Base-by-base conservation (phyloP, 306 rosid genomes). In the Gastrolobium bilobum region DNA sequence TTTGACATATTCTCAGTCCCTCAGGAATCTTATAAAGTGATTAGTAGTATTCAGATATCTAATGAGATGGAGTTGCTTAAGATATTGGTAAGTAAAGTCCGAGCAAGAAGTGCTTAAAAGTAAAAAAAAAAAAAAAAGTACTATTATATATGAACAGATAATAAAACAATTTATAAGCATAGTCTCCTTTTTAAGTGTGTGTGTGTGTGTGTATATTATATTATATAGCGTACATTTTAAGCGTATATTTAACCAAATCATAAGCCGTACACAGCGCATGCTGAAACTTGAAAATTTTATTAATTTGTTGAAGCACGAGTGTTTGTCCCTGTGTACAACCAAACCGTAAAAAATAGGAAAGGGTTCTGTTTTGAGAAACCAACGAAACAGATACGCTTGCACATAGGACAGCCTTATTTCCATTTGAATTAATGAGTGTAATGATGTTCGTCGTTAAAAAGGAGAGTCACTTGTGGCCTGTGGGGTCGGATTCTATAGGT, bases 401-500 rank as follows among this genome's bases (percentile, higher is more conserved):
- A 33, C 44, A 69, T 69, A 52, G 68, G 62, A 69, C 48, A 76
- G 30, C 46, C 52, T 54, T 60, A 14, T 68, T 33, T 70, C 71
- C 26, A 38, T 26, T 57, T 67, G 53, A 68, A 39, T 68, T 43
- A 68, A 66, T 59, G 77, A 38, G 30, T n/a, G 57, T 13, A 62
- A 59, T 3, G 47, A 15, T 31, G 33, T 29, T 54, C 3, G 38
- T 38, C 39, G 40, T 67, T 38, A 10, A 48, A 67, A 67, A 39
- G 37, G 61, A 38, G 40, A 52, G 54, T n/a, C 26, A 20, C 26
- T 20, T 9, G n/a, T 4, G 68, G 13, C 40, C 13, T 10, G 79
- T 82, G 75, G 82, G 82, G 82, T 63, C 30, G 52, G 86, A 82
- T 77, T 82, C 71, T 35, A 71, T 64, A 44, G 57, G 46, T 82